Evolutionary conservation across 2,329 filamentous ascomycete genomes (phyloP).

Genomic region (Monosporascus sp.): DNA sequence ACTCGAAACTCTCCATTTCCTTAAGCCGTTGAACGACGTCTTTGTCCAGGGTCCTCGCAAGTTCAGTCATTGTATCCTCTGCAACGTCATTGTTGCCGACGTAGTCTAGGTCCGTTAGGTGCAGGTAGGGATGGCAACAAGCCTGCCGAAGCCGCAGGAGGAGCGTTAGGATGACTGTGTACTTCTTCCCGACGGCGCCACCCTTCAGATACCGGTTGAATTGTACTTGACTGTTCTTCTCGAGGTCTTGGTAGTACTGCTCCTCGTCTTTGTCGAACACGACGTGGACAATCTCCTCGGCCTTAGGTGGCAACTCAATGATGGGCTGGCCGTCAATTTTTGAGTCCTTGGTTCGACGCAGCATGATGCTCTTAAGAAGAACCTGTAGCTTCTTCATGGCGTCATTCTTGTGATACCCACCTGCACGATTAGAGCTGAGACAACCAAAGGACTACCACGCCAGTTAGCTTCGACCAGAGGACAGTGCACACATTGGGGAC

Average conservation of each 20-base stretch:
- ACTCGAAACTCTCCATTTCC: constrained; percentile 59
- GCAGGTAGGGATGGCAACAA: constrained; percentile 72
- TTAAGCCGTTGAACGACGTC: constrained; percentile 65
- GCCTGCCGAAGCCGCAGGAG: constrained; percentile 74
- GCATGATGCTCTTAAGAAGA: constrained; percentile 72
- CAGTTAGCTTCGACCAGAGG: constrained; percentile 5
- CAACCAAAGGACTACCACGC: constrained; percentile 35
- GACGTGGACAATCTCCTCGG: constrained; percentile 55
- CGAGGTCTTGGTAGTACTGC: constrained; percentile 60
- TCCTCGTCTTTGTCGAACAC: constrained; percentile 62
- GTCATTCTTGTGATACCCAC: constrained; percentile 46
- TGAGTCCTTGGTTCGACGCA: constrained; percentile 77
- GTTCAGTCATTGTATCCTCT: constrained; percentile 32
- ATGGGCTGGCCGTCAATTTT: constrained; percentile 76
- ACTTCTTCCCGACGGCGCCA: constrained; percentile 57
- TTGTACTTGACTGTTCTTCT: constrained; percentile 8
- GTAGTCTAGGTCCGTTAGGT: constrained; percentile 38
- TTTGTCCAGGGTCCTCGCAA: constrained; percentile 52
- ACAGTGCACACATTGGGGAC: constrained; percentile 14
- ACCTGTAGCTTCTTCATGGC: constrained; percentile 70
- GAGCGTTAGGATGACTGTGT: constrained; percentile 73
- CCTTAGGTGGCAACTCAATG: constrained; percentile 61
- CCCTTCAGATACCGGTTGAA: constrained; percentile 14
- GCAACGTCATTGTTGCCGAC: constrained; percentile 38
- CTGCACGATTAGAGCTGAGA: constrained; percentile 19